Evolutionary conservation across 2,329 filamentous ascomycete species (phyloP), one percentile per base, ranked within the genome.

Genomic region (Talaromyces sp.): DNA sequence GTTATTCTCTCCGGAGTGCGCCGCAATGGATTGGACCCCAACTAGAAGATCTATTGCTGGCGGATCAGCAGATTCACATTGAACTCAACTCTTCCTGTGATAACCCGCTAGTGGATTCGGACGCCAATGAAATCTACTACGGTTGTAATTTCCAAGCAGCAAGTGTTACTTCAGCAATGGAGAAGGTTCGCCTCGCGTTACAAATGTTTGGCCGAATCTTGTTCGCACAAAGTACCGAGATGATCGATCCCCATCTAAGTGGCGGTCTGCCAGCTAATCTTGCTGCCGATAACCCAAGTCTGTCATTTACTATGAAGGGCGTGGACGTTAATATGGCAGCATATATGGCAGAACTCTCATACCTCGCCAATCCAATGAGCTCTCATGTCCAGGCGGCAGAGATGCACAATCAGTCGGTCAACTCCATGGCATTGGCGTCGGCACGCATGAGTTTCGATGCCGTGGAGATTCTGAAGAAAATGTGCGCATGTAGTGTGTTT

Each of bases 141-240:
- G 87, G 88, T 1, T 87, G 85, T 24, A 91, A 91, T 71, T 90
- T 91, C 73, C 88, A 90, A 72, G 88, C 87, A 1, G 78, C 77
- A 6, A 77, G 82, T 1, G 76, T 90, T 24, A 89, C 88, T 0
- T 86, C 86, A 0, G 86, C 87, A 0, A 86, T 86, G 80, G 88
- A 89, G 67, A 90, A 89, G 74, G 76, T 78, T 0, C 80, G 85
- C 3, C 73, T 76, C 11, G 78, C 75, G 0, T 68, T 84, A 27
- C 84, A 87, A 68, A 82, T 81, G 71, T 72, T 88, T 3, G 87
- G 88, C 1, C 83, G 84, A 13, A 83, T 91, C 73, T 74, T 90
- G 19, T 90, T 87, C 71, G 79, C 82, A 0, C 88, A 90, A 71
- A 81, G 81, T 63, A 82, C 83, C 0, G 88, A 91, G 73, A 74